Percentiles rank a stretch among this genome's conserved stretches.
Evolutionary conservation across 1,284 basidiomycete genomes (phyloP).

Genomic region (Microbotryum saponariae): DNA sequence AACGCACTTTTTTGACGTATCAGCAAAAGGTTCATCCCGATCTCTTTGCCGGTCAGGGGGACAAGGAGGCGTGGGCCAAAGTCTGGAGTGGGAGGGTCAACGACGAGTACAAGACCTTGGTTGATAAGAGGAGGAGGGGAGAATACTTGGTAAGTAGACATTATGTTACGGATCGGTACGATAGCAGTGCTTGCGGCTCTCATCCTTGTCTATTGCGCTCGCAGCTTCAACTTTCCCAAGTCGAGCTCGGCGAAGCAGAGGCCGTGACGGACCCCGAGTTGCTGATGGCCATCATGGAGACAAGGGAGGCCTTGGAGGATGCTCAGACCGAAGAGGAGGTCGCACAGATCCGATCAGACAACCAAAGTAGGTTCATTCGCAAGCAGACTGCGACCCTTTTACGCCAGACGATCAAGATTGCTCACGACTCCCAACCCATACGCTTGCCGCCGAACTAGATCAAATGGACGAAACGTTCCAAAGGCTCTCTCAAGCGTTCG

Average conservation of each 20-base stretch:
- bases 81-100: conserved; percentile 62
- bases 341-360: conserved; percentile 50
- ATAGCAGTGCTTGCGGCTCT: too few relatives aligned
- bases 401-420: too few relatives aligned
- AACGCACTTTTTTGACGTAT: conserved; percentile 55
- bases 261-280: conserved; percentile 63
- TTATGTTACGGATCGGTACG: too few relatives aligned
- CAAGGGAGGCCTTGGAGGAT: conserved; percentile 68
- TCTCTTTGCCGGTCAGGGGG: conserved; percentile 58
- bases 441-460: conserved; percentile 42
- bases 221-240: conserved; percentile 54
- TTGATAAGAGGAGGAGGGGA: conserved; percentile 13
- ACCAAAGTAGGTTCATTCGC: conserved; percentile 52
- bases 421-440: neutral
- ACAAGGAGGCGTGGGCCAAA: conserved; percentile 53
- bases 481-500: conserved; percentile 52
- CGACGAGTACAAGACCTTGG: conserved; percentile 54
- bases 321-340: conserved; percentile 52
- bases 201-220: neutral
- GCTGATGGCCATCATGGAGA: conserved; percentile 70
- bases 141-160: conserved; percentile 24
- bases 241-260: conserved; percentile 63
- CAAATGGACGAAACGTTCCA: conserved; percentile 50
- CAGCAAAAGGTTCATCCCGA: conserved; percentile 75
- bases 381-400: neutral